Percentiles rank a stretch among this genome's conserved stretches.
phyloP scores from a whole-genome alignment of 805 yeast genomes.

The Metschnikowia baotianmanensis region DNA sequence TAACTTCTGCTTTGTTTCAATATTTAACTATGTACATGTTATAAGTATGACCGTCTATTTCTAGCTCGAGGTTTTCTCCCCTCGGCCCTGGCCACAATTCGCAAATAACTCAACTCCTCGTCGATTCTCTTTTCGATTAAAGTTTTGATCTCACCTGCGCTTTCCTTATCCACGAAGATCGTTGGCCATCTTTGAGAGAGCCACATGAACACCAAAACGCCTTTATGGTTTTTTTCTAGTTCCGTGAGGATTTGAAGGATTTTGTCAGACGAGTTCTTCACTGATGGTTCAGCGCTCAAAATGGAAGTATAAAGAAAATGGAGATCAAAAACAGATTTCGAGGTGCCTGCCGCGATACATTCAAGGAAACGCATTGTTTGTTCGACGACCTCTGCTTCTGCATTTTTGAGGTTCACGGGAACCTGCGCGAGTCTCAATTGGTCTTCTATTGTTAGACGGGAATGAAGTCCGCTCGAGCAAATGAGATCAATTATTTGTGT shows the following conservation, averaged over 20 bases:
- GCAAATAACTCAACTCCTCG: conserved; percentile 39
- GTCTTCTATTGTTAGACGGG: conserved; percentile 47
- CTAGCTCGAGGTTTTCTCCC: not conserved
- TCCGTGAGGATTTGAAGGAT: conserved; percentile 24
- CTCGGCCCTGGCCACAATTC: conserved; percentile 9
- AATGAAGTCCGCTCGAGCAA: conserved; percentile 29
- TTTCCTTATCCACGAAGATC: conserved; percentile 69
- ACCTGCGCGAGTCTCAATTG: conserved; percentile 58
- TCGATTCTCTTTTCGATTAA: conserved; percentile 63
- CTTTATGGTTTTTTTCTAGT: conserved; percentile 67
- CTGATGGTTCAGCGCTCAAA: conserved; percentile 21
- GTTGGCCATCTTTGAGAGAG: conserved; percentile 83
- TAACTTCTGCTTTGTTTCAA: not conserved
- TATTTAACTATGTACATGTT: not conserved
- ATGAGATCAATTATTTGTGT: conserved; percentile 44
- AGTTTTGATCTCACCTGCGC: conserved; percentile 67
- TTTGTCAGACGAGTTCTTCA: conserved; percentile 19
- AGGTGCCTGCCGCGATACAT: conserved; percentile 53
- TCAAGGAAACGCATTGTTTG: conserved; percentile 45
- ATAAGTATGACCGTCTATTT: not conserved
- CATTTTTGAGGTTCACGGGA: conserved; percentile 45
- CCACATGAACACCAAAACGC: conserved; percentile 76
- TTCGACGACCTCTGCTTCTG: conserved; percentile 37
- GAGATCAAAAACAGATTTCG: conserved; percentile 57
- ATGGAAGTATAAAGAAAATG: conserved; percentile 29